Evolutionary conservation across 2,329 filamentous ascomycete genomes (phyloP).

Genomic region (Paraphoma sp.): DNA sequence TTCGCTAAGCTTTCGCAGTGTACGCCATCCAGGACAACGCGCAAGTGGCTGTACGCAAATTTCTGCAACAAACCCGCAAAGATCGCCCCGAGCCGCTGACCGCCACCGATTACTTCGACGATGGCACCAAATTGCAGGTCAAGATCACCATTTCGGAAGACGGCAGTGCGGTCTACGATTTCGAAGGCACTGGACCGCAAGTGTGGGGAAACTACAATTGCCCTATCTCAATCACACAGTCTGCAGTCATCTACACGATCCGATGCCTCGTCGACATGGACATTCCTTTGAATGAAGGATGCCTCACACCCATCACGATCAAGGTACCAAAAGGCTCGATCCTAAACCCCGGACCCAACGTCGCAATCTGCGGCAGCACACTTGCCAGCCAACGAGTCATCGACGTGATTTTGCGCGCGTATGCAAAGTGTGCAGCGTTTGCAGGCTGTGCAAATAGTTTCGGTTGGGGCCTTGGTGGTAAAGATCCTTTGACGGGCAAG

Average conservation of each 20-base stretch:
- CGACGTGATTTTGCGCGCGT: no score
- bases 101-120: slow-evolving; percentile 13
- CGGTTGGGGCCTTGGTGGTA: no score
- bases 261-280: no score
- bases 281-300: no score
- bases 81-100: background rate
- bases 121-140: slow-evolving; percentile 15
- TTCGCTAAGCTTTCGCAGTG: slow-evolving; percentile 4
- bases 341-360: no score
- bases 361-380: no score
- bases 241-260: background rate
- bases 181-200: slow-evolving; percentile 15
- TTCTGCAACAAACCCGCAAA: slow-evolving; percentile 6
- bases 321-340: no score
- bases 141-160: slow-evolving; percentile 7
- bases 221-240: background rate
- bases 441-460: no score
- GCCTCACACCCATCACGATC: no score
- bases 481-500: no score
- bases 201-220: slow-evolving; percentile 23
- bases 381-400: no score
- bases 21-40: slow-evolving; percentile 16
- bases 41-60: slow-evolving; percentile 11
- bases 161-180: slow-evolving; percentile 18
- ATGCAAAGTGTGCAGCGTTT: no score